Evolutionary conservation across 192 early-diverging fungal genomes (phyloP).

Genomic region (Coemansia sp.): DNA sequence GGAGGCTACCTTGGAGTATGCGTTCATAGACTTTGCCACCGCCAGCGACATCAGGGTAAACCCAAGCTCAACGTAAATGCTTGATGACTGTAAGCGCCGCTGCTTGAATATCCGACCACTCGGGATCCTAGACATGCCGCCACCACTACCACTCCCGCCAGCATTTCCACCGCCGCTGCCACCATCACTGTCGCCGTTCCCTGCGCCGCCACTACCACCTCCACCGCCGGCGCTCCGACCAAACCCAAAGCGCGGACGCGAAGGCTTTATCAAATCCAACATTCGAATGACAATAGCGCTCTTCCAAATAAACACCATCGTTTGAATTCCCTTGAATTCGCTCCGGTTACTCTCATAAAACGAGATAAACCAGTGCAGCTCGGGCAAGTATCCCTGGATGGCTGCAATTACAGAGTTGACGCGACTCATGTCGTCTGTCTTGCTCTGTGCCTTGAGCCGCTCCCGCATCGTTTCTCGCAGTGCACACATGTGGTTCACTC

Average conservation of each 20-base stretch:
- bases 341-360: conserved; percentile 40
- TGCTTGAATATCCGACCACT: conserved; percentile 37
- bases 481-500: conserved; percentile 47
- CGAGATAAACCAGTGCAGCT: conserved; percentile 51
- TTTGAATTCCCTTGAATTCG: conserved; percentile 36
- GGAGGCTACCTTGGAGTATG: conserved; percentile 48
- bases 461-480: conserved; percentile 55
- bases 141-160: conserved; percentile 6
- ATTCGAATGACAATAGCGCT: conserved; percentile 47
- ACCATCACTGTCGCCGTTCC: conserved; percentile 2
- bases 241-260: conserved; percentile 23
- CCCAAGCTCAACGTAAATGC: conserved; percentile 50
- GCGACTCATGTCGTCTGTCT: conserved; percentile 42
- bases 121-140: conserved; percentile 16
- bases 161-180: conserved; percentile 14
- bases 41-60: conserved; percentile 52
- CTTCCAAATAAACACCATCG: conserved; percentile 56
- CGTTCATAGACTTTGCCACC: conserved; percentile 51
- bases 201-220: conserved; percentile 6
- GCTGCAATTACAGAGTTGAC: conserved; percentile 28
- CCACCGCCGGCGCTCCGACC: conserved; percentile 28
- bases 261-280: conserved; percentile 28
- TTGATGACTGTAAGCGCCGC: conserved; percentile 48
- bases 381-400: conserved; percentile 41
- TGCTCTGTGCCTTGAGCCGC: conserved; percentile 45